These are phyloP conservation scores for Beauveria medogensis DNA, from an alignment of 2,329 filamentous ascomycete genomes.

Conservation along the genomic window DNA sequence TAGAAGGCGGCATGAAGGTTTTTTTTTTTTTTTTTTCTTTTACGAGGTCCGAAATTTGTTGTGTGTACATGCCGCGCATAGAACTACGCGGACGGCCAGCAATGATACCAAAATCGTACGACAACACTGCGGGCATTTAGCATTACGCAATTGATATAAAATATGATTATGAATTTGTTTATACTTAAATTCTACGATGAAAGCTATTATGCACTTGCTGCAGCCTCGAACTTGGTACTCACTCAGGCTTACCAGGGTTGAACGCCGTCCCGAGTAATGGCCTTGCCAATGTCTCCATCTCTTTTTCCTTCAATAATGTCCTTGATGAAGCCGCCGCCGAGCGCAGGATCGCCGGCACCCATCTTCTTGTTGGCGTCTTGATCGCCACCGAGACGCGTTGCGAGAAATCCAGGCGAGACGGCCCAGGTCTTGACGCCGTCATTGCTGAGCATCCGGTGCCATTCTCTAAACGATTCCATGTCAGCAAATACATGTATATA, in stretches of 20 bases:
- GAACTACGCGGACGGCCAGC: background rate
- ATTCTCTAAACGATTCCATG: slow-evolving; percentile 19
- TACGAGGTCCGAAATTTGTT: background rate
- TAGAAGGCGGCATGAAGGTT: background rate
- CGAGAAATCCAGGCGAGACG: slow-evolving; percentile 33
- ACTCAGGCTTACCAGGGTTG: slow-evolving; percentile 2
- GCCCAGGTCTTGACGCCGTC: slow-evolving; percentile 35
- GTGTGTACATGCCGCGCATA: background rate
- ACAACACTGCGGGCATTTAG: background rate
- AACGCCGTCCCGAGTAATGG: slow-evolving; percentile 18
- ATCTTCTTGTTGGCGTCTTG: slow-evolving; percentile 17
- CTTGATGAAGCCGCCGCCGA: slow-evolving; percentile 31
- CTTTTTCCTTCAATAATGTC: slow-evolving; percentile 32
- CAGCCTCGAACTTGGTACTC: background rate
- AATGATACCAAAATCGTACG: background rate
- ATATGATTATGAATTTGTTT: background rate
- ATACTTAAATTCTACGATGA: no score
- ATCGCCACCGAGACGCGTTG: slow-evolving; percentile 28
- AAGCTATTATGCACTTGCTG: background rate
- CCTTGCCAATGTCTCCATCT: slow-evolving; percentile 32
- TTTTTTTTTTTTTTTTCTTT: background rate
- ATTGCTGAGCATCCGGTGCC: slow-evolving; percentile 28
- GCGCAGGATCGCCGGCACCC: slow-evolving; percentile 24
- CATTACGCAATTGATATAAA: background rate
- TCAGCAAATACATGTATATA: background rate